Percentiles rank a stretch among this genome's conserved stretches.
phyloP scores from a whole-genome alignment of 2,329 filamentous ascomycete species.

The Dactylella cylindrospora region DNA sequence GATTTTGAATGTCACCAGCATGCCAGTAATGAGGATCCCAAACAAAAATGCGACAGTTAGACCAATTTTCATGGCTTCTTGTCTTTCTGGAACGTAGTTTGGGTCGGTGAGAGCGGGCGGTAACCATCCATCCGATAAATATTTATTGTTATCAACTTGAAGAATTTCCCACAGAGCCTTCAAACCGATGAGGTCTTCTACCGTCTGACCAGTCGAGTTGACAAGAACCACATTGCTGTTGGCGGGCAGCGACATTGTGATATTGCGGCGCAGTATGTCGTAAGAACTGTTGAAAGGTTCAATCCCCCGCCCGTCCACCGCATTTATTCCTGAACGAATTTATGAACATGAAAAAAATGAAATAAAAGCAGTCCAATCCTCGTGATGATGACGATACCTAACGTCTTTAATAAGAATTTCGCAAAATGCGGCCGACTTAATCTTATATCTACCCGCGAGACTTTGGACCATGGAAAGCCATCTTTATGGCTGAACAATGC shows the following conservation, averaged over 20 bases:
- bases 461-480: not conserved
- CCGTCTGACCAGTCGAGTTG: conserved; percentile 38
- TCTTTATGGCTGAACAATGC: conserved; percentile 2
- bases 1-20: conserved; percentile 28
- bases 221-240: conserved; percentile 17
- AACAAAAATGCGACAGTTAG: conserved; percentile 29
- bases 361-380: too few relatives aligned
- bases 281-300: conserved; percentile 1
- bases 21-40: conserved; percentile 19
- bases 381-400: not conserved
- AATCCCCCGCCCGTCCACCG: conserved; percentile 35
- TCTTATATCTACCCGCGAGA: not conserved
- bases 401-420: too few relatives aligned
- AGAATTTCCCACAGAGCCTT: conserved; percentile 29
- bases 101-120: conserved; percentile 20
- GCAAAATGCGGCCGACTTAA: conserved; percentile 29
- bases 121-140: conserved; percentile 26
- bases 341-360: conserved; percentile 16
- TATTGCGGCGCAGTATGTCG: not conserved
- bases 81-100: conserved; percentile 20
- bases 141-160: conserved; percentile 29
- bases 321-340: conserved; percentile 17
- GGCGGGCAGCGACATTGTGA: conserved; percentile 30
- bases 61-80: conserved; percentile 27
- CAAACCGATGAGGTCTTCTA: conserved; percentile 20